Evolutionary conservation across 2,329 filamentous ascomycete species (phyloP).

Genomic region (Cryphonectria carpinicola): DNA sequence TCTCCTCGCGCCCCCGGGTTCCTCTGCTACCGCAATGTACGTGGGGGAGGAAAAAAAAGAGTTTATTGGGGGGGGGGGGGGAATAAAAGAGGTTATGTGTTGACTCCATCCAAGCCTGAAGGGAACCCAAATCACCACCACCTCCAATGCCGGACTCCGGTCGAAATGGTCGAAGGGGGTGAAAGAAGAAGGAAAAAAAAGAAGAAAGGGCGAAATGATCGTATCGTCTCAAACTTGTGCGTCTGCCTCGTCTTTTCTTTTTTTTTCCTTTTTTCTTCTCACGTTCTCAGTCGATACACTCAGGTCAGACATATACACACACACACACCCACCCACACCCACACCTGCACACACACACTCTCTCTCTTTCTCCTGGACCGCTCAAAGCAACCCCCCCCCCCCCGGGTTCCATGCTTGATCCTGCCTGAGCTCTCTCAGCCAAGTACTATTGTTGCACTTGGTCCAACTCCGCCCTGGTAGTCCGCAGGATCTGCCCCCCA

Average conservation of each 20-base stretch:
- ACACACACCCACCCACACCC: too few species aligned
- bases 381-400: background rate
- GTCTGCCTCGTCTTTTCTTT: slow-evolving; percentile 11
- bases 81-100: slow-evolving; percentile 1
- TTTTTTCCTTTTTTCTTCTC: background rate
- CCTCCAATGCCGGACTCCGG: slow-evolving; percentile 12
- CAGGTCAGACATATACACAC: background rate
- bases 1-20: too few species aligned
- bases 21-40: background rate
- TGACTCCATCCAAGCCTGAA: slow-evolving; percentile 3
- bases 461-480: background rate
- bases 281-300: background rate
- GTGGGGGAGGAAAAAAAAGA: background rate
- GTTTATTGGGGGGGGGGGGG: background rate
- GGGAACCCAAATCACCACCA: slow-evolving; percentile 6
- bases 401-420: background rate
- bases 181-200: background rate
- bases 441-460: background rate
- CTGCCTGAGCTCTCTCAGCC: background rate
- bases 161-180: background rate
- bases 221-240: slow-evolving; percentile 22
- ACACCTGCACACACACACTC: background rate
- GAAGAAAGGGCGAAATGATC: background rate
- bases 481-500: background rate
- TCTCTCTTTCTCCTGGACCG: background rate